Evolutionary conservation across 2,329 filamentous ascomycete species (phyloP).

Genomic region (Colletotrichum sp.): DNA sequence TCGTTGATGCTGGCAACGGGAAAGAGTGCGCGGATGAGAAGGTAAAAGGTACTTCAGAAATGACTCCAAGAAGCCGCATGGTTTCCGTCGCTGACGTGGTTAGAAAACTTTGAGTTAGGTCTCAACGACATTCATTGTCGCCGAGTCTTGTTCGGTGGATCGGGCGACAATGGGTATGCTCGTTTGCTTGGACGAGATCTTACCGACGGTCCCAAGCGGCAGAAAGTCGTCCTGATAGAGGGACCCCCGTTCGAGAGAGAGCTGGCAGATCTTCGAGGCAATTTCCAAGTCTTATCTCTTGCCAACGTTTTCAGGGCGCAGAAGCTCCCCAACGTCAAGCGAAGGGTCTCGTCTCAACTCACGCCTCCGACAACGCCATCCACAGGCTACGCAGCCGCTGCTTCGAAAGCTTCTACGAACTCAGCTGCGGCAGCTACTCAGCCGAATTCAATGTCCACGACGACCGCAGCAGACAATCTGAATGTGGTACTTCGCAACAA

Average conservation of each 20-base stretch:
- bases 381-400: constrained; percentile 21
- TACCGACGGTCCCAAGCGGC: constrained; percentile 24
- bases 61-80: neutral
- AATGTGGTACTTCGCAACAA: constrained; percentile 22
- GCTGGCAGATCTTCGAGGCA: constrained; percentile 31
- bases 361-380: constrained; percentile 24
- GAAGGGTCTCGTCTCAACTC: constrained; percentile 20
- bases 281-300: constrained; percentile 28
- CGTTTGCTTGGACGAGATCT: constrained; percentile 37
- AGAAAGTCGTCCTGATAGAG: constrained; percentile 39
- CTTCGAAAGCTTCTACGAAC: neutral
- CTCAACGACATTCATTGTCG: constrained; percentile 41
- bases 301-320: constrained; percentile 26
- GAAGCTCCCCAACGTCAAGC: constrained; percentile 25
- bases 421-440: neutral
- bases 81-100: accelerated
- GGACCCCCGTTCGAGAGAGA: constrained; percentile 41
- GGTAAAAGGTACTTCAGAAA: constrained; percentile 37
- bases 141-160: constrained; percentile 43
- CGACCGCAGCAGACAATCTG: neutral
- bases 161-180: constrained; percentile 46
- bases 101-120: constrained; percentile 35
- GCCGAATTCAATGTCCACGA: neutral
- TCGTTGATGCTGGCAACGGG: constrained; percentile 43
- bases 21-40: constrained; percentile 48